Conservation (phyloP, 768 basidiomycete species). For the Wakefieldia striispora region DNA sequence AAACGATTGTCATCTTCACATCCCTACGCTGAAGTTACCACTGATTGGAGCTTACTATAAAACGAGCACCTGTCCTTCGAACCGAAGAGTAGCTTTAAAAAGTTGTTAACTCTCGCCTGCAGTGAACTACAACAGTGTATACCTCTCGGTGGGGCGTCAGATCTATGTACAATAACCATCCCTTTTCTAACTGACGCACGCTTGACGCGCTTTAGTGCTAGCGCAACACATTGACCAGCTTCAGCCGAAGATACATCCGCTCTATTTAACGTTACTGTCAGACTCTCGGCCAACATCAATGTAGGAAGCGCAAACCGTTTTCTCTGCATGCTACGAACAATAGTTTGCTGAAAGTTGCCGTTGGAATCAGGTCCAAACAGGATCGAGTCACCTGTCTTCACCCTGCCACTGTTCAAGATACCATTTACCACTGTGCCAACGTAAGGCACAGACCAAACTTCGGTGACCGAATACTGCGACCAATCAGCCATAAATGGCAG, state of each 20-base stretch:
- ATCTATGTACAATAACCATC: conserved; percentile 86
- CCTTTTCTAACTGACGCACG: conserved; percentile 85
- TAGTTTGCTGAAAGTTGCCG: conserved; percentile 78
- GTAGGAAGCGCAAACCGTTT: conserved; percentile 59
- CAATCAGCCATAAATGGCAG: conserved; percentile 9
- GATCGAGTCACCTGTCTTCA: conserved; percentile 79
- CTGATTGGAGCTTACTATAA: conserved; percentile 64
- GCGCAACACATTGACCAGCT: conserved; percentile 93
- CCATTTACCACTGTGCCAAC: conserved; percentile 85
- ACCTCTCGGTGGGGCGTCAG: conserved; percentile 78
- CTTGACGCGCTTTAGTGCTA: conserved; percentile 88
- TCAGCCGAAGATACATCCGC: conserved; percentile 82
- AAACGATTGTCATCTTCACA: conserved; percentile 7
- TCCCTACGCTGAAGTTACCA: background rate
- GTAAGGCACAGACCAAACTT: conserved; percentile 86
- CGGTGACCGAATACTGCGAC: conserved; percentile 74
- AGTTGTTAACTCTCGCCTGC: background rate
- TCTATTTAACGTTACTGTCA: conserved; percentile 36
- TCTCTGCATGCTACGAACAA: conserved; percentile 90
- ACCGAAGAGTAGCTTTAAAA: conserved; percentile 66
- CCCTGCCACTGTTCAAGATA: conserved; percentile 70
- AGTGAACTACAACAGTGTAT: background rate
- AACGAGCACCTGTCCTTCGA: conserved; percentile 93
- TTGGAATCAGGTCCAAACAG: conserved; percentile 91
- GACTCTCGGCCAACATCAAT: background rate